Base-by-base conservation (phyloP, 768 basidiomycete species). In the Naganishia randhawae region DNA sequence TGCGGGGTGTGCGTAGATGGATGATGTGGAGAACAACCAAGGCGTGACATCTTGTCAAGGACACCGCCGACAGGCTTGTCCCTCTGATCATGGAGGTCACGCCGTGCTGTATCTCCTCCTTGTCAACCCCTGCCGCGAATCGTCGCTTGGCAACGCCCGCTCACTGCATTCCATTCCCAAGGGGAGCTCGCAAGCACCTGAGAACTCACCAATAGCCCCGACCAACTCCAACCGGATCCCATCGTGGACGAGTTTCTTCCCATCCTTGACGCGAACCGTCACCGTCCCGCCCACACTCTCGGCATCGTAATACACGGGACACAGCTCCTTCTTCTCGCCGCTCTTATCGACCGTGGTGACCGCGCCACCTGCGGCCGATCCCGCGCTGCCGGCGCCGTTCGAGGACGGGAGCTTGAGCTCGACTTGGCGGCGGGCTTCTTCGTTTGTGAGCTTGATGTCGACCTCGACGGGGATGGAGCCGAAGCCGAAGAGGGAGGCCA, bases 151-250 rank as follows among this genome's bases (percentile, higher is more conserved):
- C n/a, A n/a, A n/a, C n/a, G n/a, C n/a, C n/a, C n/a, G n/a, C n/a
- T n/a, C n/a, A n/a, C n/a, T n/a, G n/a, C n/a, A n/a, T n/a, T n/a
- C n/a, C n/a, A n/a, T n/a, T n/a, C n/a, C n/a, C n/a, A n/a, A n/a
- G n/a, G n/a, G n/a, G 51, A 31, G 50, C 25, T 25, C n/a, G n/a
- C n/a, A n/a, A n/a, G n/a, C n/a, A n/a, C n/a, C n/a, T n/a, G n/a
- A n/a, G 11, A 19, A 72, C 88, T 48, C 71, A 89, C 95, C 95
- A 75, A 97, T 98, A 75, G 88, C 91, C 33, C 96, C 93, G 31
- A 93, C 89, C 75, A 99, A 94, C 81, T 98, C 94, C 50, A 99
- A 90, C 81, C 97, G 93, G 79, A 99, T 93, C 2, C 95, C 95
- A 37, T 98, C 94, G 76, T 98, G 96, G 22, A 88, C 84, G 69